Evolutionary conservation across 768 basidiomycete genomes (phyloP).

Genomic region (Pisolithus tinctorius): DNA sequence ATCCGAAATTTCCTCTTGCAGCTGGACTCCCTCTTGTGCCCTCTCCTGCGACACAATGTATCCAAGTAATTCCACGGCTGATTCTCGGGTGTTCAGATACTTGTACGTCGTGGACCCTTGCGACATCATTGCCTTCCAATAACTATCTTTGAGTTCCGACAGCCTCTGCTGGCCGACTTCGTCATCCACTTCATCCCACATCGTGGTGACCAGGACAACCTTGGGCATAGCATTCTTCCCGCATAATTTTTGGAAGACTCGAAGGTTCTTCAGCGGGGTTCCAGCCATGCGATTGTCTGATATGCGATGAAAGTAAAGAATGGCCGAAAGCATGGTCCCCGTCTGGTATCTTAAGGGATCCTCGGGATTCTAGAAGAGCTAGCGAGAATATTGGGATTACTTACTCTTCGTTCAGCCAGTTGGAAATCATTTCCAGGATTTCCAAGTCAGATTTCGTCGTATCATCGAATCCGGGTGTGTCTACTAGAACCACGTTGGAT

Average conservation of each 20-base stretch:
- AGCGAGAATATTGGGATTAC: too few species aligned
- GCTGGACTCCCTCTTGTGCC: not conserved
- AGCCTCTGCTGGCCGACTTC: constrained; percentile 14
- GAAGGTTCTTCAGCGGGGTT: constrained; percentile 25
- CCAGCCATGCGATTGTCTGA: constrained; percentile 32
- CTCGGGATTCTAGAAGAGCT: constrained; percentile 5
- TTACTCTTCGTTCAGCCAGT: not conserved
- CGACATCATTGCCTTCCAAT: not conserved
- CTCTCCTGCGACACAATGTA: not conserved
- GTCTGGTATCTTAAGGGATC: not conserved
- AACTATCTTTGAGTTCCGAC: constrained; percentile 3
- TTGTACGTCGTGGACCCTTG: constrained; percentile 4
- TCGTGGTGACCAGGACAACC: constrained; percentile 24
- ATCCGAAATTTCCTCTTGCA: constrained; percentile 9
- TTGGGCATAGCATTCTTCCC: constrained; percentile 23
- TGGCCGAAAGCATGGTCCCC: not conserved
- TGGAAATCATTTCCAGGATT: constrained; percentile 38
- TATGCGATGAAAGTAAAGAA: constrained; percentile 34
- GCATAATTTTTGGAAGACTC: constrained; percentile 25
- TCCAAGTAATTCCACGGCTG: constrained; percentile 6
- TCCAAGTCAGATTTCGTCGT: constrained; percentile 36
- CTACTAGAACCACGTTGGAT: constrained; percentile 35
- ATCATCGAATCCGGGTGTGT: constrained; percentile 52
- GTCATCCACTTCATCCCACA: constrained; percentile 10
- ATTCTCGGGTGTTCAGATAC: constrained; percentile 7